Base-by-base conservation (phyloP, 306 rosid genomes). In the Prunus kanzakura region DNA sequence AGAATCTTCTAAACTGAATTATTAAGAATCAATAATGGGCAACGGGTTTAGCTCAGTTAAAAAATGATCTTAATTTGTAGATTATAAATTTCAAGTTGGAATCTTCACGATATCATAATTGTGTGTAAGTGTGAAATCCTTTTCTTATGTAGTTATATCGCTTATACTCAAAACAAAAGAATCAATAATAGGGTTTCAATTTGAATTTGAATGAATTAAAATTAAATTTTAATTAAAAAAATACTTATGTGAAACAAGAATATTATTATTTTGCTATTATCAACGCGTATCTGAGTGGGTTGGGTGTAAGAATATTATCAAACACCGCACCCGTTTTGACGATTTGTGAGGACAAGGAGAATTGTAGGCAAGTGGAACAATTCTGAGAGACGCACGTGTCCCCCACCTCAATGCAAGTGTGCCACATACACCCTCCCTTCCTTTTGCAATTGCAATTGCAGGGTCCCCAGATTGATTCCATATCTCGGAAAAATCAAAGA, bases 41-140 rank as follows among this genome's bases (percentile, higher is more conserved):
- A 35, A 35, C 1, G 0, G 1, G 38, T 35, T 7, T 35, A 35
- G 8, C 0, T 0, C 1, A 35, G 0, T 35, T 0, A 0, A 5
- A 35, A 35, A 1, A 35, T 0, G 0, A 8, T 4, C 5, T 4
- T 32, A 32, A 32, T 0, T 32, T 4, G 41, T 35, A 32, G 0
- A 32, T 1, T 5, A 6, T 0, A 32, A 5, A 1, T 32, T 32
- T 32, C 0, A 1, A 35, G 0, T 35, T 5, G 1, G 41, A 35
- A 35, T 35, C 0, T 1, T 1, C 7, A 35, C 6, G 0, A 35
- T 0, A 35, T 35, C 8, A 35, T 35, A 5, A 1, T 35, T 35
- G 0, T 6, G 1, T 35, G 1, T 35, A 6, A 5, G 0, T 6
- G 8, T 6, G 41, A 35, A 35, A 35, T 35, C 6, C 0, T 5